Evolutionary conservation across 495 filamentous ascomycete species (phyloP).

Genomic region (Penicillium argentinense): DNA sequence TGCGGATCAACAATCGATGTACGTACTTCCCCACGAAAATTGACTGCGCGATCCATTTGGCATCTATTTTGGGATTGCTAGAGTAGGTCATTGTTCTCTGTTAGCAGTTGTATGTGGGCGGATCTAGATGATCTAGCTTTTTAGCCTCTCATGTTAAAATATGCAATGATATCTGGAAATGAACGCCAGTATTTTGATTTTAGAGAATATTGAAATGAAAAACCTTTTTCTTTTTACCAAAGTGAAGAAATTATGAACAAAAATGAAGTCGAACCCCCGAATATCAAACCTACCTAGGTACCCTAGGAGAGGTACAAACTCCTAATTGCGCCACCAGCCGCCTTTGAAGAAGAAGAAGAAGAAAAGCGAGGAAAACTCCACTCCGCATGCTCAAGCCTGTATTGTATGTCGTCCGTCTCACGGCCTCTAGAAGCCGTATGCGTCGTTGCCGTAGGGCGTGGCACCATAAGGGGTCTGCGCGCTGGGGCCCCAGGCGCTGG

Average conservation of each 20-base stretch:
- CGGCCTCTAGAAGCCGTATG: constrained; percentile 44
- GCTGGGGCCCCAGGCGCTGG: constrained; percentile 64
- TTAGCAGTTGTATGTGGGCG: no score
- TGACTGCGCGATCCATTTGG: no score
- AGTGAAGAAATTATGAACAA: constrained; percentile 2
- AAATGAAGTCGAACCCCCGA: background rate
- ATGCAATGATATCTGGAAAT: no score
- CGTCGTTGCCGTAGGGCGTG: constrained; percentile 67
- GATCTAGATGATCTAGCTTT: no score
- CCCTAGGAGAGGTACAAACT: no score
- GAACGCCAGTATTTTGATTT: no score
- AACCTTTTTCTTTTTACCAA: background rate
- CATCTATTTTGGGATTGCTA: no score
- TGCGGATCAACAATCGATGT: background rate
- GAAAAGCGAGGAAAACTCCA: constrained; percentile 21
- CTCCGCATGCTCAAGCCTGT: constrained; percentile 22
- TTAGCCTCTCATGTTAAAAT: no score
- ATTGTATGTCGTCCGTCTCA: constrained; percentile 7
- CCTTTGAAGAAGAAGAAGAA: constrained; percentile 15
- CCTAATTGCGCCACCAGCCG: constrained; percentile 26
- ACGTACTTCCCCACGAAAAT: background rate
- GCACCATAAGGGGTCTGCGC: constrained; percentile 63
- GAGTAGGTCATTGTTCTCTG: no score
- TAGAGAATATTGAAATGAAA: no score
- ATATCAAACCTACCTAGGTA: background rate